These are phyloP conservation scores for Asterophora lycoperdoides DNA, from an alignment of 768 basidiomycete species.

Conservation along the genomic window DNA sequence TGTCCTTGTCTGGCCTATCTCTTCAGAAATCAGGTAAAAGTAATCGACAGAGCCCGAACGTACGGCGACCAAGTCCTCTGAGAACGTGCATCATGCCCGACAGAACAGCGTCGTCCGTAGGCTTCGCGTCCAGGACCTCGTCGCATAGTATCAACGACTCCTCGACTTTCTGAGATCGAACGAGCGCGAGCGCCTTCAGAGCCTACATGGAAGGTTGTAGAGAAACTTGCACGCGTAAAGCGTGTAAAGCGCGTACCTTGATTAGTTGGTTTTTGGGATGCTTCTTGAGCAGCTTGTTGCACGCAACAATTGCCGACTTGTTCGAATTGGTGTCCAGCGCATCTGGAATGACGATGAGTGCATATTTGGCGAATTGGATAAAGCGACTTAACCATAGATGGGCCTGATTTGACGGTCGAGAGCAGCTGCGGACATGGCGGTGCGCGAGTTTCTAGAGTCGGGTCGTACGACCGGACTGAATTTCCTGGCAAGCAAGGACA, in stretches of 20 bases:
- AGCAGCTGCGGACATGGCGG: slow-evolving; percentile 47
- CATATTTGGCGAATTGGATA: slow-evolving; percentile 5
- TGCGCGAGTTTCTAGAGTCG: background rate
- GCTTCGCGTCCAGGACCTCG: slow-evolving; percentile 70
- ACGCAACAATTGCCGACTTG: slow-evolving; percentile 80
- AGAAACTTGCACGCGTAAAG: slow-evolving; percentile 7
- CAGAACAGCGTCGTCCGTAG: slow-evolving; percentile 68
- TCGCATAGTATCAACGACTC: slow-evolving; percentile 77
- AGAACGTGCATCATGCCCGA: slow-evolving; percentile 83
- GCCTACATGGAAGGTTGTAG: slow-evolving; percentile 40
- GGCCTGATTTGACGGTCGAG: slow-evolving; percentile 81
- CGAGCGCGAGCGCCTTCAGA: slow-evolving; percentile 79
- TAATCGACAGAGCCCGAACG: slow-evolving; percentile 16
- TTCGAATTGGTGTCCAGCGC: slow-evolving; percentile 82
- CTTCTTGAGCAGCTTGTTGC: slow-evolving; percentile 87
- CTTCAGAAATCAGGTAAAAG: slow-evolving; percentile 6
- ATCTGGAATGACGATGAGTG: slow-evolving; percentile 41
- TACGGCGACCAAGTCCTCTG: slow-evolving; percentile 68
- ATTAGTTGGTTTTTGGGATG: slow-evolving; percentile 68
- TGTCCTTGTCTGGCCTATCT: slow-evolving; percentile 55
- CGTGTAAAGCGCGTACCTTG: slow-evolving; percentile 44
- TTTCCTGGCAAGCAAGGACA: background rate
- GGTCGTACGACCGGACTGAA: background rate
- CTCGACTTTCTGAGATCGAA: slow-evolving; percentile 82
- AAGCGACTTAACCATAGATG: slow-evolving; percentile 62